Percentiles rank a stretch among this genome's conserved stretches.
Conservation (phyloP, 352 stramenopile genomes). For the Phytopythium cucurbitacearum region DNA sequence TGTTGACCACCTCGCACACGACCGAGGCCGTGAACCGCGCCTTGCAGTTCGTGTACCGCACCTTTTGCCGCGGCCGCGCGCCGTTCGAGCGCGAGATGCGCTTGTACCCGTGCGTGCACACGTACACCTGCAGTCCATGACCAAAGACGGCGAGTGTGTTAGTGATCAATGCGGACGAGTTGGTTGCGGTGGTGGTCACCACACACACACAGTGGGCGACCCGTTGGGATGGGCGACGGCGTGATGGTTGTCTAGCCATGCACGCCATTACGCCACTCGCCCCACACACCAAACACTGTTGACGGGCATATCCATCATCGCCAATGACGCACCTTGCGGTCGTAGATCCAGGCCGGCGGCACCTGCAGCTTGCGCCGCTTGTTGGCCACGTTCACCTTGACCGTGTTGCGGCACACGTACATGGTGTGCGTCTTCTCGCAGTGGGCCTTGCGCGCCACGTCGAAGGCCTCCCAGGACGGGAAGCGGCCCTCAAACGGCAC, state of each 20-base stretch:
- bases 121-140: conserved; percentile 38
- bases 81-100: conserved; percentile 59
- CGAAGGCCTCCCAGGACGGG: conserved; percentile 75
- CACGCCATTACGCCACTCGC: not conserved
- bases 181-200: too few relatives aligned
- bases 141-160: not conserved
- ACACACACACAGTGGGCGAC: not conserved
- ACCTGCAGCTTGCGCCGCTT: conserved; percentile 67
- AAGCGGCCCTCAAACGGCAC: conserved; percentile 66
- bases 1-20: conserved; percentile 45
- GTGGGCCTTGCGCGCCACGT: conserved; percentile 56
- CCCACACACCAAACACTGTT: not conserved
- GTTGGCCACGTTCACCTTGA: conserved; percentile 71
- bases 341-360: conserved; percentile 55
- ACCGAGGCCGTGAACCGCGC: conserved; percentile 61
- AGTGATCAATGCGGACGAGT: too few relatives aligned
- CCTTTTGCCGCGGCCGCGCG: conserved; percentile 56
- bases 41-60: conserved; percentile 65
- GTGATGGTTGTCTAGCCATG: not conserved
- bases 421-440: conserved; percentile 77
- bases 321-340: conserved; percentile 43
- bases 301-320: not conserved
- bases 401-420: conserved; percentile 77
- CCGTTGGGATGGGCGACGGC: not conserved
- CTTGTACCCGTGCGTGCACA: conserved; percentile 73